Evolutionary conservation across 139 green algal genomes (phyloP).

Genomic region (Closterium sp.): DNA sequence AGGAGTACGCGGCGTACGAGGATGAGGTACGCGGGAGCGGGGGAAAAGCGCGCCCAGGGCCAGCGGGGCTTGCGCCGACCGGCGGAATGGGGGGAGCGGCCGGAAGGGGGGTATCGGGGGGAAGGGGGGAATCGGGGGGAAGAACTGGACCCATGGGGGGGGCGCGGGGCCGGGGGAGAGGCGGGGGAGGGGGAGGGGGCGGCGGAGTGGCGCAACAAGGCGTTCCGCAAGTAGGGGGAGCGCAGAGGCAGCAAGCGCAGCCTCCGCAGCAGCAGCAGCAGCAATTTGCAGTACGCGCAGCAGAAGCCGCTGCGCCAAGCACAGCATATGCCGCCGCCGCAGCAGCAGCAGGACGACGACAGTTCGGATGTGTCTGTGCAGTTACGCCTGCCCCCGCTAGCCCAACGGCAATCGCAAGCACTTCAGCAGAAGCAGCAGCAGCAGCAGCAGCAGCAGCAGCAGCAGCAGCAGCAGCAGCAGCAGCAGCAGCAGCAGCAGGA

Average conservation of each 20-base stretch:
- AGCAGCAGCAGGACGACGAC: too few species aligned
- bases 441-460: too few species aligned
- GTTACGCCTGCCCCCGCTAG: too few species aligned
- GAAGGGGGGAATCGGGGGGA: background rate
- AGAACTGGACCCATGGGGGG: background rate
- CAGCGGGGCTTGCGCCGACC: background rate
- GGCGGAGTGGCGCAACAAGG: background rate
- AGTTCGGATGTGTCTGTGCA: too few species aligned
- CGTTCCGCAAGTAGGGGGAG: background rate
- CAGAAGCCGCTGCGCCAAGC: background rate
- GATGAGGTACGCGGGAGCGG: background rate
- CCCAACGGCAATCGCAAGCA: too few species aligned
- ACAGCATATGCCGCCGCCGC: background rate
- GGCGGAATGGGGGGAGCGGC: background rate
- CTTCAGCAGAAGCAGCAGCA: too few species aligned
- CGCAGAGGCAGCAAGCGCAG: background rate
- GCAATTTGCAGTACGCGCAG: background rate
- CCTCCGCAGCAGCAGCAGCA: too few species aligned
- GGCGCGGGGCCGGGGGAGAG: background rate
- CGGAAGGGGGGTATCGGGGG: background rate
- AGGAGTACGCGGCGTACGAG: background rate
- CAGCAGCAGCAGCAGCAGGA: too few species aligned
- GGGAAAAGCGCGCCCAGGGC: background rate
- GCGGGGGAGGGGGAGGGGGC: too few species aligned
- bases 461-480: too few species aligned